Percentiles rank a stretch among this genome's conserved stretches.
Evolutionary conservation across 2,329 filamentous ascomycete genomes (phyloP).

Genomic region (Sordariomycetes sp.): DNA sequence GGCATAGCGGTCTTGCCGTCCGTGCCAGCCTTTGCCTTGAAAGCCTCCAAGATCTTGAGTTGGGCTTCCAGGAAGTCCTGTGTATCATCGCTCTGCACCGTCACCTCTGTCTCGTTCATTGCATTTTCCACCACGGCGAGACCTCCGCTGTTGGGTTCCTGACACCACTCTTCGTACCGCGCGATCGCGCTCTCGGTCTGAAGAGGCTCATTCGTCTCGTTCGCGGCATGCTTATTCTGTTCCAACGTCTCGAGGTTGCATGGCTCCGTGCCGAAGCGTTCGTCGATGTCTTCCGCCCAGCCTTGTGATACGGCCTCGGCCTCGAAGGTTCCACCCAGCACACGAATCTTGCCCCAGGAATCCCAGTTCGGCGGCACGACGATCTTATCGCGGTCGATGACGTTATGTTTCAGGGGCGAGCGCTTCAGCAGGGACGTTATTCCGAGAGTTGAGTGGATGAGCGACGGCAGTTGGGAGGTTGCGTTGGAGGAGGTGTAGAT

Average conservation of each 20-base stretch:
- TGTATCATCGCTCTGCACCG: slow-evolving; percentile 45
- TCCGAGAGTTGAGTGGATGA: slow-evolving; percentile 77
- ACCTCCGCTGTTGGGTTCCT: slow-evolving; percentile 60
- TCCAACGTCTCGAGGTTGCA: slow-evolving; percentile 9
- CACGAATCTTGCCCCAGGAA: slow-evolving; percentile 93
- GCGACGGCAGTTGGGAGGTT: slow-evolving; percentile 65
- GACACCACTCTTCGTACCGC: slow-evolving; percentile 71
- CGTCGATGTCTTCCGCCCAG: slow-evolving; percentile 79
- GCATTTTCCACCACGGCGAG: slow-evolving; percentile 28
- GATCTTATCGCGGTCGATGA: slow-evolving; percentile 90
- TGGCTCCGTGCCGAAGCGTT: slow-evolving; percentile 22
- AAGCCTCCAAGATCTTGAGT: slow-evolving; percentile 62
- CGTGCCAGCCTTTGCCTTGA: slow-evolving; percentile 37
- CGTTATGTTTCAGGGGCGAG: slow-evolving; percentile 75
- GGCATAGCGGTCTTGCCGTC: background rate
- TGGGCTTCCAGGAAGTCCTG: slow-evolving; percentile 73
- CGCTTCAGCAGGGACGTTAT: slow-evolving; percentile 77
- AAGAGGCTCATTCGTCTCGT: slow-evolving; percentile 7
- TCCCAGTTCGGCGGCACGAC: slow-evolving; percentile 96
- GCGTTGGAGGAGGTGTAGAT: slow-evolving; percentile 76
- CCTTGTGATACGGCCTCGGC: slow-evolving; percentile 76
- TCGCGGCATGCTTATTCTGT: slow-evolving; percentile 12
- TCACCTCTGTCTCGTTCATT: slow-evolving; percentile 24
- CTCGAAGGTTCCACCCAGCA: slow-evolving; percentile 84
- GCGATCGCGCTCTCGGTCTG: slow-evolving; percentile 46